These are phyloP conservation scores for Pseudozyma sp. DNA, from an alignment of 1,284 basidiomycete species.

Conservation along the genomic window DNA sequence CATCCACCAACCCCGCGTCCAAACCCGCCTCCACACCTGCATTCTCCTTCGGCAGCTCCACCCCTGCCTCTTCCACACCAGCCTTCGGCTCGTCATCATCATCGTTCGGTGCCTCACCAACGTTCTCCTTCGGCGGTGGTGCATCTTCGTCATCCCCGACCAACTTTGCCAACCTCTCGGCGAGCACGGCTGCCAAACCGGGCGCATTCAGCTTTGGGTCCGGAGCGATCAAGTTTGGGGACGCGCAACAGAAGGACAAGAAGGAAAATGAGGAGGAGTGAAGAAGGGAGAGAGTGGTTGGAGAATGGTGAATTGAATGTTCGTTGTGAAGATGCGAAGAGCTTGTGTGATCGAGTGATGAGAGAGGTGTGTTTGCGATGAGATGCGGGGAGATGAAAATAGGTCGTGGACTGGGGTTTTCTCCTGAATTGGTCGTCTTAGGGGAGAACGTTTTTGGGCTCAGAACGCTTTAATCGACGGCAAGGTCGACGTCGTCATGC, in stretches of 20 bases:
- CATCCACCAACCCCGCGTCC: constrained; percentile 5
- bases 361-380: too few species aligned
- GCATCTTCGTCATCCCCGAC: neutral
- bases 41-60: constrained; percentile 2
- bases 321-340: neutral
- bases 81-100: neutral
- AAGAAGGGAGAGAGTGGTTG: neutral
- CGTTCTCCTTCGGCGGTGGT: neutral
- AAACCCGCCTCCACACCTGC: neutral
- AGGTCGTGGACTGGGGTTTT: too few species aligned
- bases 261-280: constrained; percentile 8
- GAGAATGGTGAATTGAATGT: neutral
- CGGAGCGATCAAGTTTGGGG: constrained; percentile 39
- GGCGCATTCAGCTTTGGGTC: constrained; percentile 38
- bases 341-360: too few species aligned
- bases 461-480: too few species aligned
- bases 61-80: constrained; percentile 5
- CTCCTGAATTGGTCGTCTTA: too few species aligned
- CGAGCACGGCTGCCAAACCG: constrained; percentile 29
- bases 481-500: too few species aligned
- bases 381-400: too few species aligned
- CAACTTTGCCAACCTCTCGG: constrained; percentile 36
- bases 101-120: constrained; percentile 20
- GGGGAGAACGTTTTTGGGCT: too few species aligned
- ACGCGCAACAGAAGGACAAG: constrained; percentile 12